Conservation (phyloP, 192 early-diverging fungal species). For the Bifiguratus adelaidae region DNA sequence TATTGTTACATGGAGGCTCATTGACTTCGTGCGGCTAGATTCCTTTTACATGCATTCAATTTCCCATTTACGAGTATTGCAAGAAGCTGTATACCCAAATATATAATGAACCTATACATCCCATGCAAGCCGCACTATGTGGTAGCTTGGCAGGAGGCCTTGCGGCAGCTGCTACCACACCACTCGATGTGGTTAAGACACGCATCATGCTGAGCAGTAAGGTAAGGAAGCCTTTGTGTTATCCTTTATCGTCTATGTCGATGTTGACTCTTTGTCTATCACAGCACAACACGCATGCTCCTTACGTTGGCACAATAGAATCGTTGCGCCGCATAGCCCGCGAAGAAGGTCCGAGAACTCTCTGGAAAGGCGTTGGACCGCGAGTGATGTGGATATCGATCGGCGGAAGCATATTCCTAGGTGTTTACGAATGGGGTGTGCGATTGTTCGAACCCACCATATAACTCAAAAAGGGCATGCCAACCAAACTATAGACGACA, state of each 20-base stretch:
- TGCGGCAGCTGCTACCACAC: slow-evolving; percentile 86
- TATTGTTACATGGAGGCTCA: not conserved
- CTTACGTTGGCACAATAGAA: slow-evolving; percentile 55
- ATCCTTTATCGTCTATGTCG: not conserved
- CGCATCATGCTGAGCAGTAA: slow-evolving; percentile 88
- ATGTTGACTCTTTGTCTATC: not conserved
- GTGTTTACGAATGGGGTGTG: slow-evolving; percentile 81
- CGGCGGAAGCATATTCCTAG: slow-evolving; percentile 92
- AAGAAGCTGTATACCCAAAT: slow-evolving; percentile 48
- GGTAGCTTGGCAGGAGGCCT: slow-evolving; percentile 84
- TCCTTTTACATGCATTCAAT: slow-evolving; percentile 95
- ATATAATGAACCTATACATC: slow-evolving; percentile 37
- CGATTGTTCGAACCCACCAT: too few relatives aligned
- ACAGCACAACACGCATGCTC: slow-evolving; percentile 28
- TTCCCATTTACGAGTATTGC: slow-evolving; percentile 87
- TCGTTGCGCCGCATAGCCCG: slow-evolving; percentile 65
- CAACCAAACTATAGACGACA: too few relatives aligned
- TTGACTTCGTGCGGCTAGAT: slow-evolving; percentile 32
- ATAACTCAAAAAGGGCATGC: too few relatives aligned
- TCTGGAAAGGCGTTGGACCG: slow-evolving; percentile 88
- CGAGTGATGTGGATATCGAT: slow-evolving; percentile 93
- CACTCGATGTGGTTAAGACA: slow-evolving; percentile 94
- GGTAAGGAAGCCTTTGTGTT: slow-evolving; percentile 14
- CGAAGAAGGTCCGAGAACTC: slow-evolving; percentile 65
- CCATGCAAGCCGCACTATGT: slow-evolving; percentile 79